These are phyloP conservation scores for Microsporum canis DNA, from an alignment of 2,329 filamentous ascomycete species.

Conservation along the genomic window DNA sequence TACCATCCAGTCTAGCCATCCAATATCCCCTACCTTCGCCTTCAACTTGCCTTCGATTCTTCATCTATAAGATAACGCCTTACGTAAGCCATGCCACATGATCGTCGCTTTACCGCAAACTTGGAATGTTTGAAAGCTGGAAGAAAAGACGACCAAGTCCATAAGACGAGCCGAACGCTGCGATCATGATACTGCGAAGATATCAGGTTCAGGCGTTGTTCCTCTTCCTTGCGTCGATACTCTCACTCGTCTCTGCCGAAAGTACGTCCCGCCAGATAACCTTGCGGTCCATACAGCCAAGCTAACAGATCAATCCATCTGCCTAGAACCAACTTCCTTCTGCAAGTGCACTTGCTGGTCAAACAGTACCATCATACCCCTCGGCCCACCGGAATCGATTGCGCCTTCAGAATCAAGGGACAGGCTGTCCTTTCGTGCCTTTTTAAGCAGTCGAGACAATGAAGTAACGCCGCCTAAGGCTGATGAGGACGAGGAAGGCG, in stretches of 20 bases:
- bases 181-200: slow-evolving; percentile 5
- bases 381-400: slow-evolving; percentile 37
- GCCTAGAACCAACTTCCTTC: slow-evolving; percentile 45
- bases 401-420: not conserved
- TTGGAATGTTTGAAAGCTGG: not conserved
- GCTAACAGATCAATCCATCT: not conserved
- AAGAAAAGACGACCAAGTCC: not conserved
- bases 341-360: slow-evolving; percentile 62
- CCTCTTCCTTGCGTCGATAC: slow-evolving; percentile 20
- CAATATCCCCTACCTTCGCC: not conserved
- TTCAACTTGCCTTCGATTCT: not conserved
- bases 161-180: not conserved
- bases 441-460: slow-evolving; percentile 13
- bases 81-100: not conserved
- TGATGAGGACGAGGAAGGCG: slow-evolving; percentile 10
- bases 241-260: slow-evolving; percentile 24
- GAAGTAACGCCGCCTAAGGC: not conserved
- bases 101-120: not conserved
- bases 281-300: not conserved
- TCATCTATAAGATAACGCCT: not conserved
- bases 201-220: not conserved
- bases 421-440: not conserved
- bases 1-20: not conserved
- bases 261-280: slow-evolving; percentile 22
- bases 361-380: slow-evolving; percentile 57